phyloP scores from a whole-genome alignment of 169 alveolate genomes.

The Plasmodium reichenowi region DNA sequence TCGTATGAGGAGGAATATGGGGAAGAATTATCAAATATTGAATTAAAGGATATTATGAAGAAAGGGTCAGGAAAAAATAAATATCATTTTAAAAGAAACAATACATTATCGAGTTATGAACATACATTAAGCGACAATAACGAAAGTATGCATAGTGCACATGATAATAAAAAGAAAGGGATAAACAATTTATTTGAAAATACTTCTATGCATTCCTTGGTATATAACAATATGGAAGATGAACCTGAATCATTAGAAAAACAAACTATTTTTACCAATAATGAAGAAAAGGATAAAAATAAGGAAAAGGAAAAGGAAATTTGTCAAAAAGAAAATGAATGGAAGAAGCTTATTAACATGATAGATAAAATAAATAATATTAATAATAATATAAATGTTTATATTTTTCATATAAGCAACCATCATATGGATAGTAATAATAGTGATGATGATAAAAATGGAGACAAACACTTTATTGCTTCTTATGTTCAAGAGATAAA shows the following conservation, averaged over 20 bases:
- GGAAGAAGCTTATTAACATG: conserved; percentile 27
- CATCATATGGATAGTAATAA: conserved; percentile 11
- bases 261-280: neutral
- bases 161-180: conserved; percentile 5
- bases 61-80: conserved; percentile 17
- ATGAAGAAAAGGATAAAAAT: neutral
- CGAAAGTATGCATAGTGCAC: neutral
- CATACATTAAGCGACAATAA: neutral
- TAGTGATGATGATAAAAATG: neutral
- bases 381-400: conserved; percentile 21
- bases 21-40: conserved; percentile 1
- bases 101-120: conserved; percentile 26
- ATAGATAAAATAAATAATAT: conserved; percentile 24
- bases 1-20: too few relatives aligned
- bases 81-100: conserved; percentile 18
- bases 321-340: conserved; percentile 25
- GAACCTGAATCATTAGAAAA: neutral
- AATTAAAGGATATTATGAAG: conserved; percentile 48
- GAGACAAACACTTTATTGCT: too few relatives aligned
- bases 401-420: conserved; percentile 46
- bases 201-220: conserved; percentile 24
- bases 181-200: conserved; percentile 24
- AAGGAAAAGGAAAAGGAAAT: neutral
- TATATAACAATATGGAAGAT: conserved; percentile 1
- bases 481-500: neutral